Evolutionary conservation across 352 stramenopile species (phyloP), one percentile per base, ranked within the genome.

Genomic region (Phytophthora meadii): DNA sequence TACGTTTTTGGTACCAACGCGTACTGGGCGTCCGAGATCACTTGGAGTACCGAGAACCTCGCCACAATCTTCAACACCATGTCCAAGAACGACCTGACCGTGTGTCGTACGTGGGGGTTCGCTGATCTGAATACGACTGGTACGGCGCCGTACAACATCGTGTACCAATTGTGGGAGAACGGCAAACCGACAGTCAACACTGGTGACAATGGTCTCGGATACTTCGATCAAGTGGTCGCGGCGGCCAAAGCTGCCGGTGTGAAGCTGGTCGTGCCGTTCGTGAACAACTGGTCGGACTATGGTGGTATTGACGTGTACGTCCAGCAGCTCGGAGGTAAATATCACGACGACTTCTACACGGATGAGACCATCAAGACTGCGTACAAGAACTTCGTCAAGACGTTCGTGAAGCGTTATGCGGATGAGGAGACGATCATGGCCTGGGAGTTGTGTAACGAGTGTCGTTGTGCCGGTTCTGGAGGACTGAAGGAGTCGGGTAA

Each of bases 201-300:
- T 14, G 48, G 36, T 3, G 46, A 60, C 36, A 71, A 76, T 50
- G 68, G 68, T 30, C 68, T 76, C 10, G 68, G 68, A 0, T 76
- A 76, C 63, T 76, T 76, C 15, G 68, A 76, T 44, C 12, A 19
- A 34, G 65, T 77, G 15, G 60, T 77, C 10, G 65, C 55, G 2
- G 70, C 70, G 2, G 70, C 70, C 12, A 77, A 74, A 27, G 65
- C 65, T 12, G 70, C 70, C 2, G 70, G 70, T 15, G 65, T 77
- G 22, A 74, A 77, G 39, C 56, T 77, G n/a, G 61, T 77, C 14
- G 69, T 77, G 49, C 69, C 69, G 19, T 58, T 74, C 14, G 70
- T 76, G 28, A 76, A 76, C 68, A 76, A 73, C 32, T 76, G 68
- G 68, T 72, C 68, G 9, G 68, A 73, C 54, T 73, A 76, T 52